Evolutionary conservation across 1,284 basidiomycete genomes (phyloP).

Genomic region (Cerioporus squamosus): DNA sequence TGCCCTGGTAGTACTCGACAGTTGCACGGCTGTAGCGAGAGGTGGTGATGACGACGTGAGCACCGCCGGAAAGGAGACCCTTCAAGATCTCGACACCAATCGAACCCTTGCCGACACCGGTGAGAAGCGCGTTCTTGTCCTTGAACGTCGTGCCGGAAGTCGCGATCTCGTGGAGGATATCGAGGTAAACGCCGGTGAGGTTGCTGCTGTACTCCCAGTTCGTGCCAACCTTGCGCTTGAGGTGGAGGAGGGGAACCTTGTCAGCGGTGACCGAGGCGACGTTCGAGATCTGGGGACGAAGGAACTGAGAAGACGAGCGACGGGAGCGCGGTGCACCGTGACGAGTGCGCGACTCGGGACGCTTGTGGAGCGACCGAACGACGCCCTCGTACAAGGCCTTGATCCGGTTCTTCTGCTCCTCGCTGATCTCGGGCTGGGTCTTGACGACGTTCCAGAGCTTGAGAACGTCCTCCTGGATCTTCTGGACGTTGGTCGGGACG

Average conservation of each 20-base stretch:
- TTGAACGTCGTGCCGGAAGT: slow-evolving; percentile 98
- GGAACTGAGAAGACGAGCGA: slow-evolving; percentile 92
- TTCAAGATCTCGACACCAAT: slow-evolving; percentile 98
- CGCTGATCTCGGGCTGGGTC: slow-evolving; percentile 94
- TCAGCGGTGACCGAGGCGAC: slow-evolving; percentile 85
- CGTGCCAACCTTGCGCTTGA: slow-evolving; percentile 97
- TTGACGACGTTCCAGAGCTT: slow-evolving; percentile 98
- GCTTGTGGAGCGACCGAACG: slow-evolving; percentile 78
- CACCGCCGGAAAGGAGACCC: slow-evolving; percentile 94
- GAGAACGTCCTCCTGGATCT: slow-evolving; percentile 94
- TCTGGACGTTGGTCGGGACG: slow-evolving; percentile 88
- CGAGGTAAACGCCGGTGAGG: slow-evolving; percentile 93
- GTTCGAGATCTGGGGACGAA: slow-evolving; percentile 83
- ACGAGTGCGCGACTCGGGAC: slow-evolving; percentile 60
- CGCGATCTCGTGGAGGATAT: slow-evolving; percentile 96
- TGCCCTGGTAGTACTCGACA: slow-evolving; percentile 98
- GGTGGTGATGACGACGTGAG: slow-evolving; percentile 96
- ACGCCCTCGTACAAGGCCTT: slow-evolving; percentile 97
- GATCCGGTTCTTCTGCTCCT: slow-evolving; percentile 97
- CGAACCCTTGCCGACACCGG: slow-evolving; percentile 96
- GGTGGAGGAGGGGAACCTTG: slow-evolving; percentile 92
- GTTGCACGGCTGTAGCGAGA: slow-evolving; percentile 93
- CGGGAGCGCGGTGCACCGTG: slow-evolving; percentile 67
- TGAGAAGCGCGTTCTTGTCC: slow-evolving; percentile 97
- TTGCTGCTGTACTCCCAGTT: slow-evolving; percentile 98